phyloP scores from a whole-genome alignment of 371 early-diverging fungal species.

The Mortierella sp. region DNA sequence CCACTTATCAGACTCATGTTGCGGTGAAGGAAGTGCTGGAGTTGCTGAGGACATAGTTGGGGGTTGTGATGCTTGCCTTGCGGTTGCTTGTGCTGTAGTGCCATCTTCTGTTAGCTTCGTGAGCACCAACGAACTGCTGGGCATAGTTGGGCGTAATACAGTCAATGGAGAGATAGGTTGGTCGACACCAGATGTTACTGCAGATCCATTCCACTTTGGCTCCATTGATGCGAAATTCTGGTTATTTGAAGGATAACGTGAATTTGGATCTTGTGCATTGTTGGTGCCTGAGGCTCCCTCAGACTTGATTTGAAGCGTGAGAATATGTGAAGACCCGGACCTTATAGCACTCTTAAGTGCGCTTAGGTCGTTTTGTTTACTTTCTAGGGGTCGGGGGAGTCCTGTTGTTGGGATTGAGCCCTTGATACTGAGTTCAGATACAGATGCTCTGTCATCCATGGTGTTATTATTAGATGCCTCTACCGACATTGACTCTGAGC shows the following conservation, averaged over 20 bases:
- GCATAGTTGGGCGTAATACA: constrained; percentile 14
- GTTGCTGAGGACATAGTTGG: neutral
- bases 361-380: constrained; percentile 16
- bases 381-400: constrained; percentile 1
- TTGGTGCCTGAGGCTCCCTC: neutral
- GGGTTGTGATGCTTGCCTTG: neutral
- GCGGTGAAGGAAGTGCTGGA: constrained; percentile 7
- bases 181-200: constrained; percentile 24
- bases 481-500: neutral
- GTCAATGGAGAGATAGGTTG: constrained; percentile 48
- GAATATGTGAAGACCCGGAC: constrained; percentile 16
- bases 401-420: neutral
- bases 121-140: neutral
- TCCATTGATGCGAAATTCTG: neutral
- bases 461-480: neutral
- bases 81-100: neutral
- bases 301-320: constrained; percentile 26
- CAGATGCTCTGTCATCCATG: neutral
- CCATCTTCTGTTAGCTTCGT: neutral
- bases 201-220: constrained; percentile 29
- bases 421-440: neutral
- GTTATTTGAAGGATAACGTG: too few species aligned
- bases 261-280: neutral
- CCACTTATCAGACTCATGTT: constrained; percentile 38
- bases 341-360: constrained; percentile 18